phyloP scores from a whole-genome alignment of 192 early-diverging fungal species.

The Phlyctochytrium arcticum region DNA sequence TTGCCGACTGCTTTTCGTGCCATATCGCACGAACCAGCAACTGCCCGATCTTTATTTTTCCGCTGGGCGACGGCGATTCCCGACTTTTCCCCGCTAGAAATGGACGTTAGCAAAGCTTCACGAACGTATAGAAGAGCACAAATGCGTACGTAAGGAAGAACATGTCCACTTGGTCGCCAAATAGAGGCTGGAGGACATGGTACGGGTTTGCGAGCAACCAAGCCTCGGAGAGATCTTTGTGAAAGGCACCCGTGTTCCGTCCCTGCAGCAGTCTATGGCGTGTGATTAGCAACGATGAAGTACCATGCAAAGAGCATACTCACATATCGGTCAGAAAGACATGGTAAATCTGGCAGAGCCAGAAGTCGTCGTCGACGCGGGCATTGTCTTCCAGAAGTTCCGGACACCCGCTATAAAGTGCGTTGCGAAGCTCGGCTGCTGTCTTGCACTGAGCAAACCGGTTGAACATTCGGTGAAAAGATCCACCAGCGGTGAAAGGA shows the following conservation, averaged over 20 bases:
- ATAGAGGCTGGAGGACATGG: background rate
- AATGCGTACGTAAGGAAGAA: constrained; percentile 3
- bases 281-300: background rate
- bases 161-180: background rate
- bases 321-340: background rate
- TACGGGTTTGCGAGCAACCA: constrained; percentile 10
- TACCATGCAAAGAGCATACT: background rate
- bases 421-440: background rate
- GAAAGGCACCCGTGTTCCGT: background rate
- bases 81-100: background rate
- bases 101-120: background rate
- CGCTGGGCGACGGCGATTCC: constrained; percentile 1
- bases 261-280: background rate
- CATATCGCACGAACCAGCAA: background rate
- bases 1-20: background rate
- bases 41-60: background rate
- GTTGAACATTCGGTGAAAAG: background rate
- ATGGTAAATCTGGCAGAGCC: constrained; percentile 7
- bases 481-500: background rate
- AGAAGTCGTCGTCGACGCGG: background rate
- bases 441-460: background rate
- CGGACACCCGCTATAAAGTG: background rate
- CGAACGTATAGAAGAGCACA: background rate
- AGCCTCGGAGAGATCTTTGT: background rate
- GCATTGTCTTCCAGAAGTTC: background rate